These are phyloP conservation scores for Aquilaria sinensis DNA, from an alignment of 345 rosid genomes.

Conservation along the genomic window DNA sequence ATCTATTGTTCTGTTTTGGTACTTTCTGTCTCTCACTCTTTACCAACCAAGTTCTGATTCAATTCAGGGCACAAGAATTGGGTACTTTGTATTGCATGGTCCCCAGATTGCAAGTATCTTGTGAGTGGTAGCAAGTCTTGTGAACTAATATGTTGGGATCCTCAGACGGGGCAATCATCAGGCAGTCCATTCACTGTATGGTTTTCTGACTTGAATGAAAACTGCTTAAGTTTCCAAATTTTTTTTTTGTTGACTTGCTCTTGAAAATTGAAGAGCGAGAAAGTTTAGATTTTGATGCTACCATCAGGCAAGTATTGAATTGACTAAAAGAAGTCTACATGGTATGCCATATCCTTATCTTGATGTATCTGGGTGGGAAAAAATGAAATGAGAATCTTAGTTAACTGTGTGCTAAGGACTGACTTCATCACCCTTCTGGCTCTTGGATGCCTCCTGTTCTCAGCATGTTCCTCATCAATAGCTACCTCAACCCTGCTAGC, in stretches of 20 bases:
- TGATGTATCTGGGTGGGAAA: too few species aligned
- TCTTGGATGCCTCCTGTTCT: too few species aligned
- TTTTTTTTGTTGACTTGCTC: slow-evolving; percentile 5
- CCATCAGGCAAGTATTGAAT: too few species aligned
- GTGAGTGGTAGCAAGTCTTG: slow-evolving; percentile 91
- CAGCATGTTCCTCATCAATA: too few species aligned
- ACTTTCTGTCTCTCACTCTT: neutral
- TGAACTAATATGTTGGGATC: slow-evolving; percentile 82
- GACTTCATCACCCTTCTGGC: too few species aligned
- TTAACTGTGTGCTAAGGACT: too few species aligned
- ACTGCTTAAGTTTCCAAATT: neutral
- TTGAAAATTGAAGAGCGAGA: neutral
- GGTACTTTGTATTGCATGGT: slow-evolving; percentile 95
- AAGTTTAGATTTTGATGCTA: too few species aligned
- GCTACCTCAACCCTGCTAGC: too few species aligned
- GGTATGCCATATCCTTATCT: too few species aligned
- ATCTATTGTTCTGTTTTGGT: neutral
- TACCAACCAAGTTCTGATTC: neutral
- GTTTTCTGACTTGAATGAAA: slow-evolving; percentile 13
- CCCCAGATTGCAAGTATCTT: slow-evolving; percentile 89
- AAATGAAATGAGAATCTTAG: too few species aligned
- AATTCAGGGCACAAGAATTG: slow-evolving; percentile 90
- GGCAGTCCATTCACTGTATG: slow-evolving; percentile 64
- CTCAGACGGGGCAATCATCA: slow-evolving; percentile 67
- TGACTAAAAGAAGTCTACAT: too few species aligned